Conservation (phyloP, 2,329 filamentous ascomycete genomes). For the Colletotrichum theobromicola region DNA sequence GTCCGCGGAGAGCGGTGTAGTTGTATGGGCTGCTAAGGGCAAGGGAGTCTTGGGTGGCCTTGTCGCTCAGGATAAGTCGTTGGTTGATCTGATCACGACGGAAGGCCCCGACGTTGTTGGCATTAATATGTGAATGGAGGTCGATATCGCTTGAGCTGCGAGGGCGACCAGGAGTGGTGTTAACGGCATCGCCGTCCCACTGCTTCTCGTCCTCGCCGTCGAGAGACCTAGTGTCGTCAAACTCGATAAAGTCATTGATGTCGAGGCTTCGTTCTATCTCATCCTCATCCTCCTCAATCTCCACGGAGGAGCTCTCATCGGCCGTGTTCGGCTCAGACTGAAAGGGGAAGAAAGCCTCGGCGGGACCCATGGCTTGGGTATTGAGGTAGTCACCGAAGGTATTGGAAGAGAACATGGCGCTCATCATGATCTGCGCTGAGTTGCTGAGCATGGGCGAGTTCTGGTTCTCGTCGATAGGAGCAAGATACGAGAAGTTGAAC, state of each 20-base stretch:
- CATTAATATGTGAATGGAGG: conserved; percentile 64
- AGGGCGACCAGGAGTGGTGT: conserved; percentile 57
- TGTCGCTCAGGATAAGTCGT: conserved; percentile 64
- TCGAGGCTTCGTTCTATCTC: conserved; percentile 69
- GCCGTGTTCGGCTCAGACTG: conserved; percentile 62
- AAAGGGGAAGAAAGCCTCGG: conserved; percentile 78
- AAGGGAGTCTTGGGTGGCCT: conserved; percentile 66
- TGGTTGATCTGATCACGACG: conserved; percentile 71
- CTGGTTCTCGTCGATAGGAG: conserved; percentile 39
- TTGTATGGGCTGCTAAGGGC: conserved; percentile 66
- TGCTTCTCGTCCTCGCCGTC: conserved; percentile 62
- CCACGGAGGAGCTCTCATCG: conserved; percentile 51
- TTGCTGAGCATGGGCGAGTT: conserved; percentile 67
- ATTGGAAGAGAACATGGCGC: conserved; percentile 67
- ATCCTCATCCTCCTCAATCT: conserved; percentile 58
- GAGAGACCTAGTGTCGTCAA: conserved; percentile 63
- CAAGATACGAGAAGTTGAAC: conserved; percentile 52
- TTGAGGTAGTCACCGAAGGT: conserved; percentile 63
- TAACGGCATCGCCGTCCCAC: conserved; percentile 51
- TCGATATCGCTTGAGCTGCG: conserved; percentile 54
- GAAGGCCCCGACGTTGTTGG: conserved; percentile 78
- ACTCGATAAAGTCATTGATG: conserved; percentile 76
- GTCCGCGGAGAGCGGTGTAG: conserved; percentile 64
- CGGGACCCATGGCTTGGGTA: conserved; percentile 72
- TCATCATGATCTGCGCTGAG: conserved; percentile 79